Base-by-base conservation (phyloP, 352 stramenopile species). In the Globisporangium apiculatum region DNA sequence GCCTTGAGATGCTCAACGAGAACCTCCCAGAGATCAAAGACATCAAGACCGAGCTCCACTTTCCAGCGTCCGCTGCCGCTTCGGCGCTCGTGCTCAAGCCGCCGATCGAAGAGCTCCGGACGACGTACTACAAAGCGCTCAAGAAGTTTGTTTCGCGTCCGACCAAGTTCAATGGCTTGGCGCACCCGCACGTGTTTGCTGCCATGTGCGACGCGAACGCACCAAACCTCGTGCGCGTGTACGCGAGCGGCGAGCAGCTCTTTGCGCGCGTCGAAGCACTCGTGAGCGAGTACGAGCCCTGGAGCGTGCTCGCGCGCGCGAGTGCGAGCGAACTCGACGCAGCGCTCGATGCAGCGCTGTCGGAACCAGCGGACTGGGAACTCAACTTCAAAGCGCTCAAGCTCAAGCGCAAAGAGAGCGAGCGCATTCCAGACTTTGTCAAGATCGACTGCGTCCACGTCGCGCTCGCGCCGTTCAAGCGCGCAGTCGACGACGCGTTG, bases 101-200 rank as follows among this genome's bases (percentile, higher is more conserved):
- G 9, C 83, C 93, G 0, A 67, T 98, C 17, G 91, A 98, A 66
- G 89, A 98, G 60, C 65, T 98, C 0, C 81, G 91, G 2, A 82
- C 87, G n/a, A 88, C 81, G 11, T 98, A 98, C 73, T 98, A 98
- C 72, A 91, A 94, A 41, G 85, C 95, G 17, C 91, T 98, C 81
- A 98, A 97, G 57, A 97, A 96, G 41, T 98, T 98, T 51, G 88
- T 98, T n/a, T 74, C 76, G 0, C 87, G 95, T 51, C 94, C 93
- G 0, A 91, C 73, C 18, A 79, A 83, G 51, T 98, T 98, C 55
- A 67, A 73, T 12, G 92, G 93, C 1, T 97, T 98, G 64, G 83
- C 76, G 0, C 95, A 96, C 64, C 72, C 75, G 6, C 71, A 84
- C 10, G 72, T 98, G 5, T 98, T 96, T 61, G 69, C 70, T 0